Evolutionary conservation across 441 rosid species (phyloP).

Genomic region (Geranium incanum): DNA sequence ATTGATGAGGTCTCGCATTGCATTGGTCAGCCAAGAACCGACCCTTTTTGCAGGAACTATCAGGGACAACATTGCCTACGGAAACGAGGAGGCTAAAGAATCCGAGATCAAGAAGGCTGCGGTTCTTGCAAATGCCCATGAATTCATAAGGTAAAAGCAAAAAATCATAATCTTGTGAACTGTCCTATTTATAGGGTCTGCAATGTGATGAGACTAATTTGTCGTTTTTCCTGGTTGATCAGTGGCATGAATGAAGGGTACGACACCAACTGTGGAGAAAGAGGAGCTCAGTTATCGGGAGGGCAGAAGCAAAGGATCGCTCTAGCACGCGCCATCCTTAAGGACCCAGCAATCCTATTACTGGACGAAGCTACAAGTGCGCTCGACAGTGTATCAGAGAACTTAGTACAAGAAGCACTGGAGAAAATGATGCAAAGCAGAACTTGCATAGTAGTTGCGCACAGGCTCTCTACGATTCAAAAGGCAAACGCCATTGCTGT

Average conservation of each 20-base stretch:
- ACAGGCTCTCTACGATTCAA: constrained; percentile 49
- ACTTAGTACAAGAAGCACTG: constrained; percentile 49
- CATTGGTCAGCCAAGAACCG: constrained; percentile 62
- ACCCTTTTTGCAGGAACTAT: constrained; percentile 58
- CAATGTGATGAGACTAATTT: neutral
- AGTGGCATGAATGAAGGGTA: constrained; percentile 67
- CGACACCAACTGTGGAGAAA: constrained; percentile 49
- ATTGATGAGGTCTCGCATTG: constrained; percentile 43
- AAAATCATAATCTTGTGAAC: neutral
- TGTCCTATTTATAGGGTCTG: neutral
- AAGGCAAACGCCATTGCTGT: constrained; percentile 46
- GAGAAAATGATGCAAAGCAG: constrained; percentile 51
- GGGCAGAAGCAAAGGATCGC: constrained; percentile 68
- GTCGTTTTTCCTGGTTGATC: neutral
- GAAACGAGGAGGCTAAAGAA: constrained; percentile 39
- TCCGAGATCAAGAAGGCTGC: constrained; percentile 53
- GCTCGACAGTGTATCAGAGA: constrained; percentile 54
- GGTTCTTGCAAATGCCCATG: constrained; percentile 50
- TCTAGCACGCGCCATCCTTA: constrained; percentile 49
- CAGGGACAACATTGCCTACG: constrained; percentile 48
- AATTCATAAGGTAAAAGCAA: constrained; percentile 47
- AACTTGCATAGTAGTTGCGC: constrained; percentile 53
- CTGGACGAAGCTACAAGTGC: constrained; percentile 68
- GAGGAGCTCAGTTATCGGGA: constrained; percentile 61
- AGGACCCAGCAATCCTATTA: constrained; percentile 47